Base-by-base conservation (phyloP, 257 asterid species). In the Cinchona pubescens region DNA sequence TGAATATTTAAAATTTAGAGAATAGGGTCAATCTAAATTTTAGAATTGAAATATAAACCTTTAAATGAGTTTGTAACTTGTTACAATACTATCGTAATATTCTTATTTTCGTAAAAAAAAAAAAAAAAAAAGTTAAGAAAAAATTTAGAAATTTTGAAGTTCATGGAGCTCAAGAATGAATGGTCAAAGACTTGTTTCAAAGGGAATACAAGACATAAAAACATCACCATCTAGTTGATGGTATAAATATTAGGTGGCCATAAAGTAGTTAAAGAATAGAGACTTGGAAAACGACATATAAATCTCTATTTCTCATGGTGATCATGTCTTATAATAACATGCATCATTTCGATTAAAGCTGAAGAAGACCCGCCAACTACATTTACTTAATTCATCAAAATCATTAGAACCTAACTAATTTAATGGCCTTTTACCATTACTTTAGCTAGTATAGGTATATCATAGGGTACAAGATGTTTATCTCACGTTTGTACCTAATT, bases 281-380 rank as follows among this genome's bases (percentile, higher is more conserved):
- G n/a, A 51, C 74, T 51, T 64, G 53, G 69, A 75, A 71, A 67
- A 43, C 0, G 74, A 42, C 74, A 23, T 58, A 35, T n/a, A n/a
- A n/a, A n/a, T 40, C 78, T 37, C 13, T 32, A 37, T 55, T 40
- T 55, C 53, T 15, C 67, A 56, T 13, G 25, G 16, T 58, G 49
- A 45, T 19, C 45, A 62, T 62, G n/a, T 49, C 27, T 59, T 56
- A 48, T 53, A 0, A 29, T 64, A 23, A 69, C 58, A 71, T 71
- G 61, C 45, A 63, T 63, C 43, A 56, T 14, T 40, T 34, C 11
- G 34, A 63, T 66, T 49, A 61, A 59, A 19, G 68, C 23, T 68
- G 75, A 72, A 66, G 73, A 64, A 64, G 77, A 77, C 89, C 81
- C 78, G 75, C 81, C 88, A 80, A 75, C 82, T 80, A 75, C 82